Evolutionary conservation across 495 filamentous ascomycete genomes (phyloP).

Genomic region (Penicillium odoratum): DNA sequence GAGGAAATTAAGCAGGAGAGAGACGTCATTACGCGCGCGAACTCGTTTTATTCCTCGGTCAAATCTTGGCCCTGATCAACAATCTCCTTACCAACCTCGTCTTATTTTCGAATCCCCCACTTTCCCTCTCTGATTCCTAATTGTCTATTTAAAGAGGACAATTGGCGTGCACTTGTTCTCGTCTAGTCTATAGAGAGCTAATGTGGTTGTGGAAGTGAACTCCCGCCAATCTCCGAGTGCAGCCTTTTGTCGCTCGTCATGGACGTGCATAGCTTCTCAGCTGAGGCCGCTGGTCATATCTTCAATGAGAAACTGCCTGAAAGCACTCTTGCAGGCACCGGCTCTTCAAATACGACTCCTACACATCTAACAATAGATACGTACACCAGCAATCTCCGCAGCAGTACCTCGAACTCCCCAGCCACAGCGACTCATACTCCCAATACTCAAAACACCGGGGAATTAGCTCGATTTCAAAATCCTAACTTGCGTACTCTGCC

Average conservation of each 20-base stretch:
- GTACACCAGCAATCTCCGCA: conserved; percentile 21
- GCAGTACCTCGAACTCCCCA: conserved; percentile 24
- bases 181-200: neutral
- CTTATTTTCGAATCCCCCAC: conserved; percentile 1
- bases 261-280: conserved; percentile 19
- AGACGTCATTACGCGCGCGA: conserved; percentile 36
- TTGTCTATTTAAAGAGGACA: neutral
- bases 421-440: conserved; percentile 20
- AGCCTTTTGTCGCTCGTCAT: conserved; percentile 10
- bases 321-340: conserved; percentile 13
- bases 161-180: neutral
- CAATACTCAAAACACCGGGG: conserved; percentile 20
- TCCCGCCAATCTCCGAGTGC: conserved; percentile 17
- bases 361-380: conserved; percentile 24
- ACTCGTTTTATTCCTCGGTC: conserved; percentile 11
- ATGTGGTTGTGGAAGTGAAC: conserved; percentile 16
- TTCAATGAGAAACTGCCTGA: conserved; percentile 23
- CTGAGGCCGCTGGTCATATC: conserved; percentile 15
- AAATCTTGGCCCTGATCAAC: conserved; percentile 2
- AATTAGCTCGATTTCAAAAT: conserved; percentile 14
- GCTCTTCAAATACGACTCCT: conserved; percentile 8
- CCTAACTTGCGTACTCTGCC: conserved; percentile 32
- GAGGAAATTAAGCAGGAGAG: conserved; percentile 15
- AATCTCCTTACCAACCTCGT: conserved; percentile 4
- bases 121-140: neutral